A percentile compares a stretch with the other conserved stretches of the same genome.
These are phyloP conservation scores for Leersia perrieri DNA, from an alignment of 176 grass and related monocot genomes.

Conservation along the genomic window DNA sequence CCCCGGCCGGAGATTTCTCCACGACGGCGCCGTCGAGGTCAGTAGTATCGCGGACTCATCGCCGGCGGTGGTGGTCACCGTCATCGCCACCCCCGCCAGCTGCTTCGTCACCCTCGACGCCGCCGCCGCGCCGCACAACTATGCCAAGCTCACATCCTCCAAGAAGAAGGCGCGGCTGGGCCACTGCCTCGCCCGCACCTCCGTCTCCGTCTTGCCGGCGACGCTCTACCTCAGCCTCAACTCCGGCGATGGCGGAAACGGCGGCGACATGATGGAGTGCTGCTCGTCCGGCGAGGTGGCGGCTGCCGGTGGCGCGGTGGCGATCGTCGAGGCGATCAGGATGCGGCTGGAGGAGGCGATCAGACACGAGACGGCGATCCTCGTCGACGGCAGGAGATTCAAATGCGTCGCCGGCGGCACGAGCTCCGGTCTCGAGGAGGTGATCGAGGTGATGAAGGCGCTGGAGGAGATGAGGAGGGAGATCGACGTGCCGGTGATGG, in stretches of 20 bases:
- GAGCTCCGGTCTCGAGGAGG: background rate
- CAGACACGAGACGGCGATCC: background rate
- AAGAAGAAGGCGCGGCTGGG: background rate
- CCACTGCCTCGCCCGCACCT: background rate
- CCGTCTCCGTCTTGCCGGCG: constrained; percentile 7
- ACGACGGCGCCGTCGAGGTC: too few species aligned
- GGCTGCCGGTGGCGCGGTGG: background rate
- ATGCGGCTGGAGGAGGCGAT: constrained; percentile 19
- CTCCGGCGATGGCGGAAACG: background rate
- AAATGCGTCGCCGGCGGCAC: background rate
- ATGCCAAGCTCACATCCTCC: background rate
- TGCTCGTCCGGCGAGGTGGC: background rate
- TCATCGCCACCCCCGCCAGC: constrained; percentile 17
- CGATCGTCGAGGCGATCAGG: background rate
- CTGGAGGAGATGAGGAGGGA: constrained; percentile 11
- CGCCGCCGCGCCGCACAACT: background rate
- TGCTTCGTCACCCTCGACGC: constrained; percentile 27
- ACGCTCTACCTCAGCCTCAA: constrained; percentile 8
- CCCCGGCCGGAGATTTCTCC: background rate
- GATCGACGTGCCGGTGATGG: constrained; percentile 12
- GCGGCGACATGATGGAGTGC: background rate
- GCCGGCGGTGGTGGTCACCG: constrained; percentile 26
- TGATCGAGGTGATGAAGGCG: background rate
- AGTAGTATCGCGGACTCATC: too few species aligned
- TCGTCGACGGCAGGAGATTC: background rate